These are phyloP conservation scores for Plasmodium blacklocki DNA, from an alignment of 169 alveolate species.

Conservation along the genomic window DNA sequence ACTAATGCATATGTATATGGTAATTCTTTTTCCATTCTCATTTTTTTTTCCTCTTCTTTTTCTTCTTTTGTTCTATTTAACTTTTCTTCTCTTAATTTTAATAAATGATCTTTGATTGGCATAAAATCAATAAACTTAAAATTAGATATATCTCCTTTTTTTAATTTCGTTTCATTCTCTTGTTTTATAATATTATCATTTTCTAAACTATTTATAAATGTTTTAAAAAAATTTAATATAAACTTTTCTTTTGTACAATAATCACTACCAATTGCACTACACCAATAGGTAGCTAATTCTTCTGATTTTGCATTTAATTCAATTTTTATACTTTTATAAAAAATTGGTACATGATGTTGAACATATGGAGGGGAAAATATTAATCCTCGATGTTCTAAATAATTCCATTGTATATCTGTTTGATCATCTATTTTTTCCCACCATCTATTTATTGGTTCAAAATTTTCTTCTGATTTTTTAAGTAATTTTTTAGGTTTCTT, in stretches of 20 bases:
- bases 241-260: conserved; percentile 93
- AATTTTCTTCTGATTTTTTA: conserved; percentile 83
- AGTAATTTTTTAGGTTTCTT: conserved; percentile 57
- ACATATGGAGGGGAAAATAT: conserved; percentile 92
- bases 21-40: conserved; percentile 83
- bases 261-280: conserved; percentile 93
- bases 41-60: conserved; percentile 88
- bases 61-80: conserved; percentile 89
- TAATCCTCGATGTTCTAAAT: conserved; percentile 93
- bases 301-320: conserved; percentile 95
- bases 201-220: conserved; percentile 87
- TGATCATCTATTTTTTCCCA: conserved; percentile 89
- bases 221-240: conserved; percentile 92
- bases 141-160: conserved; percentile 75
- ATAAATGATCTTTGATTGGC: conserved; percentile 89
- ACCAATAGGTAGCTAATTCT: conserved; percentile 98
- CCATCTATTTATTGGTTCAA: conserved; percentile 91
- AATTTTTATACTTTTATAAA: conserved; percentile 91
- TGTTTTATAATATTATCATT: conserved; percentile 80
- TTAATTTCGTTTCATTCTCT: conserved; percentile 78
- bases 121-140: conserved; percentile 93
- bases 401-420: conserved; percentile 87
- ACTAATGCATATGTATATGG: conserved; percentile 88
- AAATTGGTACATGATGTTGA: conserved; percentile 89
- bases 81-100: conserved; percentile 85